Conservation (phyloP, 164 flowering plant genomes). For the Vitis rotundifolia region DNA sequence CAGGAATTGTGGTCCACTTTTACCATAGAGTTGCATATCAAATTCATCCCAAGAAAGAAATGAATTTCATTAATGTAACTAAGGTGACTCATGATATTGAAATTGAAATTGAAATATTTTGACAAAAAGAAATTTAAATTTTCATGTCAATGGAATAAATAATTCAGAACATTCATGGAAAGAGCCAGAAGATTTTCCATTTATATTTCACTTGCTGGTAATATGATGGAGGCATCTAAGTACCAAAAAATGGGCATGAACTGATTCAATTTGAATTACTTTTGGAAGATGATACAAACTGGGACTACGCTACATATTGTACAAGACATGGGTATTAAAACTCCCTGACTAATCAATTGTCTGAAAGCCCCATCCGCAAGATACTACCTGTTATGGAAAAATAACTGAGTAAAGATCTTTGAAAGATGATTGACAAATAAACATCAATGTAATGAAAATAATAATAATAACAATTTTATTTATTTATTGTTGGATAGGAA, state of each 20-base stretch:
- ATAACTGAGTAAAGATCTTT: not conserved
- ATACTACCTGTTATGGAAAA: conserved; percentile 13
- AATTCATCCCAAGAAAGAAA: not conserved
- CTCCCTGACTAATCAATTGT: conserved; percentile 3
- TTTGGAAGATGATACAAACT: conserved; percentile 12
- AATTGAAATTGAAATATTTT: not conserved
- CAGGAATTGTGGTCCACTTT: not conserved
- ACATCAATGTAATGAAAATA: not conserved
- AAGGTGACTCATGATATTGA: not conserved
- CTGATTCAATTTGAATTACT: not conserved
- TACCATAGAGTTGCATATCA: not conserved
- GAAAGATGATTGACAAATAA: not conserved
- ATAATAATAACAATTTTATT: not conserved
- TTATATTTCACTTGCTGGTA: not conserved
- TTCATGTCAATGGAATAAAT: not conserved
- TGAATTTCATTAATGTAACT: not conserved
- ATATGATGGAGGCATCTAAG: not conserved
- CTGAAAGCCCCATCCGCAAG: conserved; percentile 5
- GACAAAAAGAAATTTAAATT: not conserved
- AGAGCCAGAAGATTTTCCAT: not conserved
- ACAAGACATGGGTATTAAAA: conserved; percentile 14
- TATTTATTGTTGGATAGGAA: no score
- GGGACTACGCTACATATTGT: conserved; percentile 26
- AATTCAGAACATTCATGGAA: not conserved
- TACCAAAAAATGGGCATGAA: conserved; percentile 1